Conservation (phyloP, 2,329 filamentous ascomycete genomes). For the Verticillium dahliae region DNA sequence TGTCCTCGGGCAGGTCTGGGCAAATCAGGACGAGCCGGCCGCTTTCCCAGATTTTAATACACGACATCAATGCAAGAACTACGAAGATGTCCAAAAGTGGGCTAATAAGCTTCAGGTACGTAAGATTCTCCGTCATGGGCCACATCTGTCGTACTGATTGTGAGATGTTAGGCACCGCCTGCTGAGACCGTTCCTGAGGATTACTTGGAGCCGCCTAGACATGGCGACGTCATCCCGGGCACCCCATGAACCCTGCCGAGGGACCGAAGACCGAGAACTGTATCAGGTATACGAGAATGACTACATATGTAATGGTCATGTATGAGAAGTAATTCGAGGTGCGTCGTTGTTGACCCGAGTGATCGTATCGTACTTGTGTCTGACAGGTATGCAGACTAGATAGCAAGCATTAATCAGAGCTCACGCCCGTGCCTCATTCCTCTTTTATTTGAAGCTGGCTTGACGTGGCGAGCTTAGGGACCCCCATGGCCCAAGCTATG, state of each 20-base stretch:
- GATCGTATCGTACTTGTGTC: background rate
- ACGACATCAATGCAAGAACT: conserved; percentile 51
- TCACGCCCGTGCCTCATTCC: too few species aligned
- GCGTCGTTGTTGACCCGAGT: background rate
- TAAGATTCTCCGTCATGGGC: background rate
- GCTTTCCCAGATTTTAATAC: conserved; percentile 59
- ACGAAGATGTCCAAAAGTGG: conserved; percentile 45
- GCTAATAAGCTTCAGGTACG: conserved; percentile 43
- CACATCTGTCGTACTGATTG: background rate
- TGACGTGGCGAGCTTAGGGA: too few species aligned
- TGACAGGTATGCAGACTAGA: background rate
- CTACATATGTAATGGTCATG: too few species aligned
- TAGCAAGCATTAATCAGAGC: background rate
- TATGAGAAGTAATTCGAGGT: background rate
- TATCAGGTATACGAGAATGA: too few species aligned
- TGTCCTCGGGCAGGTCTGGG: conserved; percentile 57
- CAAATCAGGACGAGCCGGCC: conserved; percentile 32
- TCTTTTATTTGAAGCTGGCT: too few species aligned
- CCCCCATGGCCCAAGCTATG: too few species aligned
- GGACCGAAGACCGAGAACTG: too few species aligned
- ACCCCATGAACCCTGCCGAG: background rate
- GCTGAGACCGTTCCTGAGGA: conserved; percentile 11
- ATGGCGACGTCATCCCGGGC: conserved; percentile 6
- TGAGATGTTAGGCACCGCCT: conserved; percentile 10
- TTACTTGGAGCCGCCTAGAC: conserved; percentile 12